These are phyloP conservation scores for Emericellopsis atlantica DNA, from an alignment of 2,329 filamentous ascomycete species.

Conservation along the genomic window DNA sequence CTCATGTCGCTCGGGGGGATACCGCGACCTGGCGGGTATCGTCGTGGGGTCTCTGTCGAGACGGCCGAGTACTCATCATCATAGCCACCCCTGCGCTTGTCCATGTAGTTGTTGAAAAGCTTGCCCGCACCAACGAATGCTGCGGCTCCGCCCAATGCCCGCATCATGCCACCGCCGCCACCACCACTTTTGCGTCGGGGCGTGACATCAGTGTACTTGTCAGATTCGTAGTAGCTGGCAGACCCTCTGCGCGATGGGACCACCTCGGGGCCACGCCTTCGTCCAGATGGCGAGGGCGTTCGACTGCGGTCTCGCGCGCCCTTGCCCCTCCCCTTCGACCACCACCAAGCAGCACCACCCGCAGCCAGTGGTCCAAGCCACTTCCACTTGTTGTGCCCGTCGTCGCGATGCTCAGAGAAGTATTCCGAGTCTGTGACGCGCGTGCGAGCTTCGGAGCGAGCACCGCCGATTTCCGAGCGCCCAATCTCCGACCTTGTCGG, in stretches of 20 bases:
- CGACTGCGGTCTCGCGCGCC: slow-evolving; percentile 23
- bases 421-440: slow-evolving; percentile 26
- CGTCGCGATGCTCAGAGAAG: slow-evolving; percentile 20
- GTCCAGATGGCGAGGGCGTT: slow-evolving; percentile 20
- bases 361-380: slow-evolving; percentile 42
- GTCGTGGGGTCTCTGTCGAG: slow-evolving; percentile 45
- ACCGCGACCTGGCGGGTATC: slow-evolving; percentile 24
- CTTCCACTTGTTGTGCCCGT: slow-evolving; percentile 17
- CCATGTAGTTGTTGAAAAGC: slow-evolving; percentile 45
- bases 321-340: slow-evolving; percentile 31
- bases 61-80: slow-evolving; percentile 54
- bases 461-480: too few relatives aligned
- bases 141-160: slow-evolving; percentile 45
- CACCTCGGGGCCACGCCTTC: slow-evolving; percentile 30
- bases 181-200: slow-evolving; percentile 20
- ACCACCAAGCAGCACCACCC: slow-evolving; percentile 34
- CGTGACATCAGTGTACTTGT: slow-evolving; percentile 47
- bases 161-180: slow-evolving; percentile 43
- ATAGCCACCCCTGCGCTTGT: slow-evolving; percentile 34
- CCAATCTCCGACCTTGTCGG: slow-evolving; percentile 39
- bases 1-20: slow-evolving; percentile 36
- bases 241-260: slow-evolving; percentile 39
- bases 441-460: slow-evolving; percentile 15
- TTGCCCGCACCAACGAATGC: slow-evolving; percentile 51
- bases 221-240: slow-evolving; percentile 47